These are phyloP conservation scores for Phytophthora tubulina DNA, from an alignment of 352 stramenopile genomes.

Conservation along the genomic window DNA sequence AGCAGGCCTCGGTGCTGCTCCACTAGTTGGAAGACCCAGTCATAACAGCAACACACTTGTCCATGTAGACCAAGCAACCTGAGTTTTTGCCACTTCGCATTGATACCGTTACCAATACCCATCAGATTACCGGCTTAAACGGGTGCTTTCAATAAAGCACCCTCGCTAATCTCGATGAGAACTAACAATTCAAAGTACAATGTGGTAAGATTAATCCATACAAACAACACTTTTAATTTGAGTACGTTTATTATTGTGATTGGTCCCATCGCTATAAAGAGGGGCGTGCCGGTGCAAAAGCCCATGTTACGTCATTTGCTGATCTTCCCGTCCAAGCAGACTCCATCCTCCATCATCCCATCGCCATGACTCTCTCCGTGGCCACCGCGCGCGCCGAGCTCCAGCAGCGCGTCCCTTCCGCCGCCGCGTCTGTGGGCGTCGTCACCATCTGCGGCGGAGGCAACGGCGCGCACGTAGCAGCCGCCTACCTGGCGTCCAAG, in stretches of 20 bases:
- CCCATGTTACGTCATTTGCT: conserved; percentile 23
- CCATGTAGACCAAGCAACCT: conserved; percentile 34
- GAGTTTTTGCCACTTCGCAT: conserved; percentile 32
- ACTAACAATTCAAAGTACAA: neutral
- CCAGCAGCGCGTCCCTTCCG: conserved; percentile 56
- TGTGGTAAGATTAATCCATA: neutral
- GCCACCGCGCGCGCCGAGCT: conserved; percentile 75
- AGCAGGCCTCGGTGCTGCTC: conserved; percentile 72
- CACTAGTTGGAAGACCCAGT: conserved; percentile 47
- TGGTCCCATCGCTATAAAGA: conserved; percentile 1
- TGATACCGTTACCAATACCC: conserved; percentile 5
- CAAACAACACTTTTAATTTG: neutral
- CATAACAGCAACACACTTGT: conserved; percentile 12
- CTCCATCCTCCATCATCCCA: conserved; percentile 17
- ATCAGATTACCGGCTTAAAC: conserved; percentile 6
- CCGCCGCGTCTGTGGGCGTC: conserved; percentile 49
- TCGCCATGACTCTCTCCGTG: conserved; percentile 80
- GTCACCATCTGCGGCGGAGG: conserved; percentile 94
- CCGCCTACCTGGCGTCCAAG: conserved; percentile 89
- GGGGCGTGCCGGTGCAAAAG: conserved; percentile 21
- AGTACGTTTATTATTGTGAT: neutral
- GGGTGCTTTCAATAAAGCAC: no score
- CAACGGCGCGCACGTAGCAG: conserved; percentile 92
- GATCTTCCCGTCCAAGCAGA: conserved; percentile 36
- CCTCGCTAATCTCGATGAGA: no score